Conservation (phyloP, 768 basidiomycete genomes). For the Ephemerocybe angulata region DNA sequence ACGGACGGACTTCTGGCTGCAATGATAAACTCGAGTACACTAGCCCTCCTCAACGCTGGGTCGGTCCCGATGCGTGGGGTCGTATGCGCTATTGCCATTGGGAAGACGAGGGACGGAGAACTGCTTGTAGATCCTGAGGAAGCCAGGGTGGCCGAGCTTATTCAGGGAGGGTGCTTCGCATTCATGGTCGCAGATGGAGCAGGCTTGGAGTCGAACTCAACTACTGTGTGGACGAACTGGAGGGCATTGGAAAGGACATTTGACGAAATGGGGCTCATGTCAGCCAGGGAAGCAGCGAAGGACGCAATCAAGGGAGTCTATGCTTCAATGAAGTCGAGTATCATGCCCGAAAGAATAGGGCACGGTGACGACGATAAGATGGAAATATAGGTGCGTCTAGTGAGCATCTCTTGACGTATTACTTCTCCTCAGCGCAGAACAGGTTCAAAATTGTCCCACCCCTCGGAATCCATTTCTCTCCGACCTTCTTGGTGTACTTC, state of each 20-base stretch:
- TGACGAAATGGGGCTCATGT: conserved; percentile 36
- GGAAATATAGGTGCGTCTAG: conserved; percentile 31
- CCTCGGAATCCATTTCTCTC: too few species aligned
- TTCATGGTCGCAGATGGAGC: conserved; percentile 47
- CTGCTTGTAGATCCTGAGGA: conserved; percentile 54
- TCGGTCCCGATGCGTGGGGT: conserved; percentile 74
- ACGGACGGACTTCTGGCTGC: conserved; percentile 52
- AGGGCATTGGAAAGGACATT: conserved; percentile 30
- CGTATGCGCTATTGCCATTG: conserved; percentile 65
- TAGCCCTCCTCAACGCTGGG: conserved; percentile 65
- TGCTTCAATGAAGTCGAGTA: conserved; percentile 41
- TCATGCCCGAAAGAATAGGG: conserved; percentile 21
- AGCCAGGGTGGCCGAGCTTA: conserved; percentile 33
- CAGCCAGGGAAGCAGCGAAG: conserved; percentile 49
- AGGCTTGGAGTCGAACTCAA: conserved; percentile 15
- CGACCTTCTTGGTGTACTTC: too few species aligned
- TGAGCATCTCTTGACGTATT: too few species aligned
- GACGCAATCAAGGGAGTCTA: conserved; percentile 46
- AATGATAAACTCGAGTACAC: conserved; percentile 65
- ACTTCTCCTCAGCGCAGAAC: too few species aligned
- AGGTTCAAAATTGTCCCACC: too few species aligned
- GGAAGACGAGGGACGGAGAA: conserved; percentile 27
- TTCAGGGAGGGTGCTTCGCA: conserved; percentile 62
- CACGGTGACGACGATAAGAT: conserved; percentile 37
- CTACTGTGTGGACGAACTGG: conserved; percentile 61